Evolutionary conservation across 495 filamentous ascomycete species (phyloP).

Genomic region (Podospora comata): DNA sequence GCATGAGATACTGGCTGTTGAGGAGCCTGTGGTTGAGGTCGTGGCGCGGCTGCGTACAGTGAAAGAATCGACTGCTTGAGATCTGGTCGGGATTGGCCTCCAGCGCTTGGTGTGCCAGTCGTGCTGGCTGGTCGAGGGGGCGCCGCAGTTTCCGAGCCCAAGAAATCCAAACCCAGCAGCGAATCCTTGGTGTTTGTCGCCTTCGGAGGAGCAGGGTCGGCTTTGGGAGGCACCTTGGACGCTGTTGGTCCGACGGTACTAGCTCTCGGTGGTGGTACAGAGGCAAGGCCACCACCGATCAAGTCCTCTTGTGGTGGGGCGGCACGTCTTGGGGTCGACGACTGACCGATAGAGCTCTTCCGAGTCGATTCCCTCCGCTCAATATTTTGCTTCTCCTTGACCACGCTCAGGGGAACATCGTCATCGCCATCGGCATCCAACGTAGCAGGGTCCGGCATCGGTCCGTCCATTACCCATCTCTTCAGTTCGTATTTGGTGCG

Average conservation of each 20-base stretch:
- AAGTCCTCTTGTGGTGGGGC: conserved; percentile 45
- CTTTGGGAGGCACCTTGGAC: conserved; percentile 63
- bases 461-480: conserved; percentile 97
- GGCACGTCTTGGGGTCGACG: conserved; percentile 28
- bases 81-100: conserved; percentile 77
- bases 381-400: conserved; percentile 56
- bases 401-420: conserved; percentile 62
- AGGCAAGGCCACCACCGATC: conserved; percentile 46
- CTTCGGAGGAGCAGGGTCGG: conserved; percentile 58
- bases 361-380: conserved; percentile 47
- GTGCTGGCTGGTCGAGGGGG: conserved; percentile 71
- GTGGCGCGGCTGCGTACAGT: conserved; percentile 81
- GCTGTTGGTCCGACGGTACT: conserved; percentile 63
- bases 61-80: conserved; percentile 96
- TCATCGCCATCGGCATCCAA: conserved; percentile 80
- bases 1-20: conserved; percentile 51
- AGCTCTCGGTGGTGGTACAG: conserved; percentile 41
- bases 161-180: conserved; percentile 88
- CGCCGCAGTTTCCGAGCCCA: conserved; percentile 65
- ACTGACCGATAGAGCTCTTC: conserved; percentile 40
- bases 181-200: conserved; percentile 68
- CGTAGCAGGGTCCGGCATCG: conserved; percentile 85
- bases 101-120: conserved; percentile 54
- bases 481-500: conserved; percentile 98
- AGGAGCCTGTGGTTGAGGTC: conserved; percentile 54